phyloP scores from a whole-genome alignment of 2,329 filamentous ascomycete species.

The Endothia cerciana region DNA sequence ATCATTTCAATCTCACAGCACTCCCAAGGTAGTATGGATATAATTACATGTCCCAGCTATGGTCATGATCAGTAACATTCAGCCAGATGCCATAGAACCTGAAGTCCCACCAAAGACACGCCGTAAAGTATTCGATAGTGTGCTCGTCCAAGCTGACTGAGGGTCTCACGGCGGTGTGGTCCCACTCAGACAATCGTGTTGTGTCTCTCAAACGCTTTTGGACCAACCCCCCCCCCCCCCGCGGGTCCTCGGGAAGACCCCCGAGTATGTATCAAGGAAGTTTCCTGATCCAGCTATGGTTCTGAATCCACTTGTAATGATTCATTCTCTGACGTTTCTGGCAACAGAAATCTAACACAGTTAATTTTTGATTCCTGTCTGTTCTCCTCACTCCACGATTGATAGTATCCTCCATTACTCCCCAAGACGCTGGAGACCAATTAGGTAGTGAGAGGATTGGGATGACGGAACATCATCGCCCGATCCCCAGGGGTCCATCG shows the following conservation, averaged over 20 bases:
- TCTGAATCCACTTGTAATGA: background rate
- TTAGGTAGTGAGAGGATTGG: background rate
- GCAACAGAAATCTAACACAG: no score
- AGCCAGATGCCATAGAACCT: background rate
- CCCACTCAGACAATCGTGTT: background rate
- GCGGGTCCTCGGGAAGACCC: no score
- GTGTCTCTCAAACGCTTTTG: background rate
- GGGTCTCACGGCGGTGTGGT: no score
- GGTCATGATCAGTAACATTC: background rate
- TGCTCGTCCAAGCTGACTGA: no score
- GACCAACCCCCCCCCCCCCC: no score
- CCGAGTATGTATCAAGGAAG: background rate
- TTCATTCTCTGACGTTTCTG: no score
- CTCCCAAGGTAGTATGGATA: background rate
- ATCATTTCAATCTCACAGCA: background rate
- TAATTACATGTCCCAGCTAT: background rate
- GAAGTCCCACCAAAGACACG: no score
- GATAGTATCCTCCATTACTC: no score
- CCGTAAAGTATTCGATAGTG: no score
- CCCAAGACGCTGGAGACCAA: background rate
- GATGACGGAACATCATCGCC: slow-evolving; percentile 15
- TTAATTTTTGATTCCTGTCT: no score
- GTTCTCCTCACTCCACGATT: no score
- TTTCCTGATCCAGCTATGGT: background rate
- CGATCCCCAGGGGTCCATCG: slow-evolving; percentile 3